Evolutionary conservation across 2,329 filamentous ascomycete species (phyloP).

Genomic region (Clonostachys chloroleuca): DNA sequence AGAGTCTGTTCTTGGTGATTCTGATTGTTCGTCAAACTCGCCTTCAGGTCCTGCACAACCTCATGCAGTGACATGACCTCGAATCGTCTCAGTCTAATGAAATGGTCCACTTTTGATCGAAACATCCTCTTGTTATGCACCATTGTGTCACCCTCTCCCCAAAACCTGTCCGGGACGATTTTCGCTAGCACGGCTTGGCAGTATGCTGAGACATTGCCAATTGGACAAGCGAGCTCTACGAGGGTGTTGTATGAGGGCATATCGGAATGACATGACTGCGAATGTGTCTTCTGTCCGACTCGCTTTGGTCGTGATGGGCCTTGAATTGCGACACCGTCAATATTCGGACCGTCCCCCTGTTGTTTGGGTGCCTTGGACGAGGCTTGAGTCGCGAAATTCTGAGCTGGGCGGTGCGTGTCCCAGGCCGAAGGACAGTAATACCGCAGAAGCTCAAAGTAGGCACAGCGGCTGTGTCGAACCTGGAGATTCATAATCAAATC

Average conservation of each 20-base stretch:
- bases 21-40: constrained; percentile 21
- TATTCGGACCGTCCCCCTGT: constrained; percentile 1
- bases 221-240: constrained; percentile 63
- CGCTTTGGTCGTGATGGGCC: constrained; percentile 3
- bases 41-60: constrained; percentile 71
- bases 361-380: constrained; percentile 1
- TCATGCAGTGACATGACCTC: constrained; percentile 80
- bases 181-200: constrained; percentile 72
- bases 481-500: constrained; percentile 65
- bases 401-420: constrained; percentile 8
- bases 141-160: constrained; percentile 55
- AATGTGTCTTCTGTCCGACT: constrained; percentile 1
- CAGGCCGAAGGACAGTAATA: constrained; percentile 68
- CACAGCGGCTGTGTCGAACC: constrained; percentile 66
- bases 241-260: constrained; percentile 33
- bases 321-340: no score
- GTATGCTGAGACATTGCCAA: constrained; percentile 74
- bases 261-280: constrained; percentile 3
- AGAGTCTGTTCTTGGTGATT: constrained; percentile 2
- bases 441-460: constrained; percentile 72
- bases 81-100: constrained; percentile 73
- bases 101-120: constrained; percentile 68
- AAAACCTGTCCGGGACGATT: constrained; percentile 72
- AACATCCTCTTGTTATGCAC: constrained; percentile 57
- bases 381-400: not conserved